Conservation (phyloP, 495 filamentous ascomycete species). For the Penicillium arizonense region DNA sequence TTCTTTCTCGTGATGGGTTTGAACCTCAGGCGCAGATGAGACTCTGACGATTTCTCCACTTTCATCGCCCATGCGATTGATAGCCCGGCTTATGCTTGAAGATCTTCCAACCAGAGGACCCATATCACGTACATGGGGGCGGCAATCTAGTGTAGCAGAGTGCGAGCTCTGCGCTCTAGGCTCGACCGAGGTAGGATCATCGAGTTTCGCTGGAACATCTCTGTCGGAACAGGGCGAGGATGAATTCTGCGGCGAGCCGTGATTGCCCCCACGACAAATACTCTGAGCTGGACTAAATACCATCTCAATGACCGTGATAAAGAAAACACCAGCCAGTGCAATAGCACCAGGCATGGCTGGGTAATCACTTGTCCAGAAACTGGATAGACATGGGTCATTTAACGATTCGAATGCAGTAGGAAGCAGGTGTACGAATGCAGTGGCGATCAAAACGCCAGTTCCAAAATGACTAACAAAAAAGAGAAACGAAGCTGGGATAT, state of each 20-base stretch:
- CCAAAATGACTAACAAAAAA: conserved; percentile 76
- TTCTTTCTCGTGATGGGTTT: conserved; percentile 11
- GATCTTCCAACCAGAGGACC: conserved; percentile 30
- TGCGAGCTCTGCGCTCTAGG: background rate
- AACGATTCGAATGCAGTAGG: conserved; percentile 73
- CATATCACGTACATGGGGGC: conserved; percentile 28
- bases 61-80: conserved; percentile 28
- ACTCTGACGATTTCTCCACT: conserved; percentile 25
- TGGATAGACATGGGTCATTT: conserved; percentile 67
- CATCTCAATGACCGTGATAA: conserved; percentile 69
- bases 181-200: background rate
- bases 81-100: conserved; percentile 30
- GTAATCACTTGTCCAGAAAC: conserved; percentile 65
- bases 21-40: conserved; percentile 21
- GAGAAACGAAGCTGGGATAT: conserved; percentile 43
- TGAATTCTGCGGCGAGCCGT: background rate
- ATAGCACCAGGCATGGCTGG: conserved; percentile 68
- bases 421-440: conserved; percentile 76
- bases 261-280: conserved; percentile 22
- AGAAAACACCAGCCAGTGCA: conserved; percentile 63
- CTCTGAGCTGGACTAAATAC: conserved; percentile 49
- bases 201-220: background rate
- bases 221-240: background rate
- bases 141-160: conserved; percentile 5
- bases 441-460: conserved; percentile 81